Percentiles rank a stretch among this genome's conserved stretches.
phyloP scores from a whole-genome alignment of 176 grass and related monocot genomes.

The Oryza australiensis region DNA sequence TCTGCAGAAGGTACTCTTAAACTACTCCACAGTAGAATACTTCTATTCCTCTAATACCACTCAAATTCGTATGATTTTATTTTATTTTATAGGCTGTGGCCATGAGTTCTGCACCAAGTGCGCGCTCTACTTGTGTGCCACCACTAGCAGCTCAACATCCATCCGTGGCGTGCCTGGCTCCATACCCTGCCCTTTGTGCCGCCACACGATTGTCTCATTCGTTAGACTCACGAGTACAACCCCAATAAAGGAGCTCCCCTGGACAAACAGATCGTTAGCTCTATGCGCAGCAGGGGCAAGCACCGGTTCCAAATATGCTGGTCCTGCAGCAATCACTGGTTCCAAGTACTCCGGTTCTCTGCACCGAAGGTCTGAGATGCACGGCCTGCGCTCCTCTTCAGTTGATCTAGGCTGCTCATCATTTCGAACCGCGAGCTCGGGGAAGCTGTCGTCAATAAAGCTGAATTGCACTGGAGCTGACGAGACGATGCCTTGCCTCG shows the following conservation, averaged over 20 bases:
- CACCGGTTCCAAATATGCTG: not conserved
- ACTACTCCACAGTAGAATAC: not conserved
- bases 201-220: slow-evolving; percentile 72
- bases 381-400: slow-evolving; percentile 36
- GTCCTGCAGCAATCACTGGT: not conserved
- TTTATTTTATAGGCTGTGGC: slow-evolving; percentile 61
- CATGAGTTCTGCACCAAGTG: slow-evolving; percentile 98
- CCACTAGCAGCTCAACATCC: slow-evolving; percentile 53
- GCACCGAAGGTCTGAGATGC: slow-evolving; percentile 7
- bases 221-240: slow-evolving; percentile 52
- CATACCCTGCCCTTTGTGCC: slow-evolving; percentile 84
- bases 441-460: slow-evolving; percentile 53
- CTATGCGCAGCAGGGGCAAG: slow-evolving; percentile 39
- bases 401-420: slow-evolving; percentile 69
- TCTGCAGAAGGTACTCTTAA: slow-evolving; percentile 72
- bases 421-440: slow-evolving; percentile 53
- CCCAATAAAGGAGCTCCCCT: slow-evolving; percentile 60
- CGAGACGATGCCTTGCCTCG: slow-evolving; percentile 54
- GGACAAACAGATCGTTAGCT: slow-evolving; percentile 56
- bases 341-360: slow-evolving; percentile 14
- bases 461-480: slow-evolving; percentile 57
- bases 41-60: slow-evolving; percentile 8
- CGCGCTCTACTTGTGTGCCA: slow-evolving; percentile 91
- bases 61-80: not conserved
- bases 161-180: slow-evolving; percentile 61